Evolutionary conservation across 225 moss, liverwort and hornwort genomes (phyloP).

Genomic region (Pseudisothecium myosuroides): DNA sequence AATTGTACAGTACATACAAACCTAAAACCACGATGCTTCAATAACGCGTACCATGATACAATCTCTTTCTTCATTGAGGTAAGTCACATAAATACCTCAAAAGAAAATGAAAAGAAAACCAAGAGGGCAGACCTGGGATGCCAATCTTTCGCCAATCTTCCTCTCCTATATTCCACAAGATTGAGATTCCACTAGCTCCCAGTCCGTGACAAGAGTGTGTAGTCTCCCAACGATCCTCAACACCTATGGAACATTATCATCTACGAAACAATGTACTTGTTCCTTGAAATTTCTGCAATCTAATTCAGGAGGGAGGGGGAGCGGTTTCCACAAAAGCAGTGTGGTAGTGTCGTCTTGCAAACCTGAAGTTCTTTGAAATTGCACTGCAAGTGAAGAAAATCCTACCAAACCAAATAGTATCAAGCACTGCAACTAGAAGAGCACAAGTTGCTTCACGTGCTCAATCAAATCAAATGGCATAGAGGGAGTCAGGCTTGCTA

Average conservation of each 20-base stretch:
- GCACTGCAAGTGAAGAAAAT: background rate
- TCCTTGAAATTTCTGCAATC: background rate
- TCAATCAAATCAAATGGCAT: background rate
- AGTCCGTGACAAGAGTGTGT: background rate
- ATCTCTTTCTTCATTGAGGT: background rate
- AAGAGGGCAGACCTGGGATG: background rate
- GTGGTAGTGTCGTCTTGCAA: background rate
- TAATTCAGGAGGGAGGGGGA: background rate
- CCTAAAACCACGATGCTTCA: background rate
- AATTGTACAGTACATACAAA: background rate
- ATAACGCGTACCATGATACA: background rate
- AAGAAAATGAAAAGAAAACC: background rate
- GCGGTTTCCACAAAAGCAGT: background rate
- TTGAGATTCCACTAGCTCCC: background rate
- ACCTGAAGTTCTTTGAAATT: background rate
- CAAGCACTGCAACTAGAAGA: background rate
- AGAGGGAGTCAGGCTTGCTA: background rate
- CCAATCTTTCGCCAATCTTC: background rate
- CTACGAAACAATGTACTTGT: background rate
- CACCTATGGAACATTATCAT: background rate
- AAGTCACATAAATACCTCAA: background rate
- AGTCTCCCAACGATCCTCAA: background rate
- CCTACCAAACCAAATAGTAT: background rate
- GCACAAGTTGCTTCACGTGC: background rate
- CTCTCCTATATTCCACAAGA: background rate